Conservation (phyloP, 192 early-diverging fungal species). For the Coemansia guatemalensis region DNA sequence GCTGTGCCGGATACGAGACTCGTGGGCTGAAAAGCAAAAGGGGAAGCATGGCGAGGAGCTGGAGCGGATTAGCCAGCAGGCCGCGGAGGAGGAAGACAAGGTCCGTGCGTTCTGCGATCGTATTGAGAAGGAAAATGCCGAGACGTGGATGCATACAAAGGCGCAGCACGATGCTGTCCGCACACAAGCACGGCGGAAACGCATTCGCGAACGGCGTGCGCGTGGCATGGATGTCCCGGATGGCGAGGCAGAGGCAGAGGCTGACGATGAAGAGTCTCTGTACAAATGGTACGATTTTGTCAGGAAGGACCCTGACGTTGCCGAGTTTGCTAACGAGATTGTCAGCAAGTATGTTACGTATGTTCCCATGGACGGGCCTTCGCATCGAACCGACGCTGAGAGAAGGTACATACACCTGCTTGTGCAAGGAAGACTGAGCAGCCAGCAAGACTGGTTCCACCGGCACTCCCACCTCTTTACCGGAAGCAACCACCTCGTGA, state of each 20-base stretch:
- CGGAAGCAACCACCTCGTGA: conserved; percentile 43
- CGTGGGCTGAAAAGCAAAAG: conserved; percentile 15
- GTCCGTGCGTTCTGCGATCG: conserved; percentile 47
- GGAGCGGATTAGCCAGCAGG: conserved; percentile 26
- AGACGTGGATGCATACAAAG: conserved; percentile 27
- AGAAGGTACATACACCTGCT: conserved; percentile 25
- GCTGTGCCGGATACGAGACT: conserved; percentile 33
- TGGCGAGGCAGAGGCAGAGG: conserved; percentile 2
- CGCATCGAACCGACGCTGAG: conserved; percentile 43
- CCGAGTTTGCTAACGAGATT: conserved; percentile 38
- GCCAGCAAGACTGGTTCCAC: conserved; percentile 48
- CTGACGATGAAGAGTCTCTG: conserved; percentile 1
- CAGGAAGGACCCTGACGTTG: conserved; percentile 29
- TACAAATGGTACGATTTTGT: conserved; percentile 41
- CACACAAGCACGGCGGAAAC: conserved; percentile 23
- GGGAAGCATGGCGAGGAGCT: conserved; percentile 43
- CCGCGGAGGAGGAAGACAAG: conserved; percentile 36
- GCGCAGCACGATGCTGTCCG: conserved; percentile 18
- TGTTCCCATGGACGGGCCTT: conserved; percentile 32
- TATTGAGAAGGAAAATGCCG: conserved; percentile 31
- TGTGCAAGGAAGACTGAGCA: conserved; percentile 20
- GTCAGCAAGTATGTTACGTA: conserved; percentile 32
- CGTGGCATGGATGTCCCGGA: conserved; percentile 31
- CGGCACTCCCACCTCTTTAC: conserved; percentile 47
- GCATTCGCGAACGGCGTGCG: conserved; percentile 29